Base-by-base conservation (phyloP, 176 grass and related monocot genomes). In the Juncus effusus region DNA sequence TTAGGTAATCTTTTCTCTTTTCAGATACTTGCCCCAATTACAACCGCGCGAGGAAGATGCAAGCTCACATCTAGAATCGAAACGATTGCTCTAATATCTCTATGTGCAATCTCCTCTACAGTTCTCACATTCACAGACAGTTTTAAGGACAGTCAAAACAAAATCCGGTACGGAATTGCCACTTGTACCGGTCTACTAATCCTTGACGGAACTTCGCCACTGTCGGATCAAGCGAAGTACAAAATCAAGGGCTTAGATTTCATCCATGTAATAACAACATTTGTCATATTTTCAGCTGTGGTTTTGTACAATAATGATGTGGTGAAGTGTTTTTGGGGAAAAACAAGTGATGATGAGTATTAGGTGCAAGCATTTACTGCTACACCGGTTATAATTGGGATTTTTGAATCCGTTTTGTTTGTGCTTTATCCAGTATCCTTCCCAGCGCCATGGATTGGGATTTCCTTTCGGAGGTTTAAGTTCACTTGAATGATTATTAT, bases 151-250 rank as follows among this genome's bases (percentile, higher is more conserved):
- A 10, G 36, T 16, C 4, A 14, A 44, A 53, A 53, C 12, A 72
- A 72, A n/a, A 42, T 72, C 16, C 68, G 54, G 11, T 72, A 72
- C 4, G 68, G 68, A 28, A 44, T 72, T 16, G 68, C 68, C 36
- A 72, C 68, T 16, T 59, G 40, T 40, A 72, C 13, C 11, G 68
- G 68, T 10, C 40, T 72, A 59, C 42, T 40, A 40, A 53, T 72
- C 12, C 42, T 72, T 5, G 52, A 59, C 55, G 51, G 68, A 57
- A 59, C 68, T 5, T 11, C 16, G 2, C 68, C 68, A 4, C 68
- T 49, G 37, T 4, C 4, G 3, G 68, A 72, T 39, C n/a, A 55
- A 28, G 42, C 9, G 13, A 72, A 59, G 53, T 72, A 72, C 68
- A 49, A 50, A n/a, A 55, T 72, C n/a, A 58, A 3, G 10, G 36